Base-by-base conservation (phyloP, 805 yeast species). In the Ogataea haglerorum region DNA sequence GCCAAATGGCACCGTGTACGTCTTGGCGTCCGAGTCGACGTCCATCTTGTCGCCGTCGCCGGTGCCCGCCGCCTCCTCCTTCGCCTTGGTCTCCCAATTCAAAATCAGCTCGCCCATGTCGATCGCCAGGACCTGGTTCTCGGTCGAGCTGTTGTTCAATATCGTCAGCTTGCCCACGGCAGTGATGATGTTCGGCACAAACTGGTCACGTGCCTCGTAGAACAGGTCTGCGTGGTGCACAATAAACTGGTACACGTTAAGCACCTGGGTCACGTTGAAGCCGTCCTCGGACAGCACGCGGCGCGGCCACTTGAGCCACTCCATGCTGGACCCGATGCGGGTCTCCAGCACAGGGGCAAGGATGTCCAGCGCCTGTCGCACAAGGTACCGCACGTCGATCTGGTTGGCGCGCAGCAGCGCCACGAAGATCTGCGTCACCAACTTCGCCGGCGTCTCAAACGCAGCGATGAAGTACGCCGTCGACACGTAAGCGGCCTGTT, bases 261-360 rank as follows among this genome's bases (percentile, higher is more conserved):
- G 68, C 27, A 90, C 96, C 55, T 88, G 96, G 2, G 82, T 78
- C 3, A 88, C 89, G 53, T 80, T 88, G 57, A 82, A 85, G 0
- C 93, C 91, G 55, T 89, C 95, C 57, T 95, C 98, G 2, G 90
- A 81, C 10, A 93, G 70, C 2, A 91, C 93, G 38, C 97, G 73
- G 49, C 97, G 80, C 0, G 96, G 95, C 90, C 96, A 89, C 51
- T 86, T 90, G 37, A 93, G 75, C 98, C 98, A 93, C 39, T 70
- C 71, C 45, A 73, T 67, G 6, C 79, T 74, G 2, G 72, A 54
- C 0, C 79, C 86, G 63, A 85, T 75, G 38, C 95, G 70, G 40
- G 73, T 72, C 2, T 85, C 80, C 71, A 91, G 73, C 0, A 85
- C 93, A 0, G 96, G 96, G 0, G 97, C 96, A 14, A 93, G 67